phyloP scores from a whole-genome alignment of 148 eudicot species.

The Nepenthes gracilis region DNA sequence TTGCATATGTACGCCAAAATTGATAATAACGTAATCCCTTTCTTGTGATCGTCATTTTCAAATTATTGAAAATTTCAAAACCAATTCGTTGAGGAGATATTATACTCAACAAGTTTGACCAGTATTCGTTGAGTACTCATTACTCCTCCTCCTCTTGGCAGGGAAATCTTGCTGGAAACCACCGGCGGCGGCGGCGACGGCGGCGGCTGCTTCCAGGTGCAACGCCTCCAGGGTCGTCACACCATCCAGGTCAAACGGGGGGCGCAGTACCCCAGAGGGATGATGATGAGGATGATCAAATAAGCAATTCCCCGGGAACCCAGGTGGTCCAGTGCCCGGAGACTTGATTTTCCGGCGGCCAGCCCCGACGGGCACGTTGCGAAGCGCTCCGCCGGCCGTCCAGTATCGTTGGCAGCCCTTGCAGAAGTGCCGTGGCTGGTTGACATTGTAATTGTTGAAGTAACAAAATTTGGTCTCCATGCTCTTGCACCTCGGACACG shows the following conservation, averaged over 20 bases:
- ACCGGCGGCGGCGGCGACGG: conserved; percentile 28
- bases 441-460: conserved; percentile 76
- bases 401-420: conserved; percentile 71
- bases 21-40: not conserved
- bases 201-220: conserved; percentile 32
- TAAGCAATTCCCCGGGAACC: conserved; percentile 18
- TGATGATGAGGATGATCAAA: conserved; percentile 12
- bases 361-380: conserved; percentile 71
- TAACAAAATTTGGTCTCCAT: conserved; percentile 78
- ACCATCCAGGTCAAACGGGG: conserved; percentile 24
- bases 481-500: conserved; percentile 73
- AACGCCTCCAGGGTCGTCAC: conserved; percentile 28
- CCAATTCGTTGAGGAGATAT: not conserved
- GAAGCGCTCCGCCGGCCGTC: conserved; percentile 80
- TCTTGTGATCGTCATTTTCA: too few species aligned
- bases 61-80: not conserved
- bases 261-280: not conserved
- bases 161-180: conserved; percentile 32
- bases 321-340: conserved; percentile 13
- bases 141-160: conserved; percentile 42
- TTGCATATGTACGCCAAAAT: not conserved
- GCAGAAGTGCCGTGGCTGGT: conserved; percentile 69
- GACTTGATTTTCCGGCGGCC: conserved; percentile 65
- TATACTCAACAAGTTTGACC: conserved; percentile 27
- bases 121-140: conserved; percentile 8